Evolutionary conservation across 371 early-diverging fungal genomes (phyloP).

Genomic region (Agmasoma carcini): DNA sequence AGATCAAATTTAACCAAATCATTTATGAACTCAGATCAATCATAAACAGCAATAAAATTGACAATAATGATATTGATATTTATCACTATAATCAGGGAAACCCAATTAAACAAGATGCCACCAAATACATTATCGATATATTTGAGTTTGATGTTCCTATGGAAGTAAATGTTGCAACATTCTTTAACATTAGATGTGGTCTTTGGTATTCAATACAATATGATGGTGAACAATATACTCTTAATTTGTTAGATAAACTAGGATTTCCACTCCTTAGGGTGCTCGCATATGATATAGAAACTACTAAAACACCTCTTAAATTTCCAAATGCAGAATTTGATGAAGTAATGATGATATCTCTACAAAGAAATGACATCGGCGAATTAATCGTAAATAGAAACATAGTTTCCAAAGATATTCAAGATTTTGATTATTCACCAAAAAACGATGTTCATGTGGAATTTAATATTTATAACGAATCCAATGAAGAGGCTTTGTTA

Average conservation of each 20-base stretch:
- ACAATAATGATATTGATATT: constrained; percentile 2
- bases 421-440: constrained; percentile 89
- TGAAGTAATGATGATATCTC: constrained; percentile 96
- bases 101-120: no score
- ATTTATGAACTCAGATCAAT: constrained; percentile 40
- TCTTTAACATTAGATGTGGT: constrained; percentile 43
- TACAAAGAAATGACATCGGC: constrained; percentile 57
- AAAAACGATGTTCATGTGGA: constrained; percentile 74
- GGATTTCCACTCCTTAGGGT: constrained; percentile 68
- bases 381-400: constrained; percentile 88
- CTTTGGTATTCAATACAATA: constrained; percentile 46
- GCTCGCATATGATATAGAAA: constrained; percentile 94
- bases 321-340: constrained; percentile 85
- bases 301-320: constrained; percentile 87
- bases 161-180: constrained; percentile 26
- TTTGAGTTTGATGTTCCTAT: constrained; percentile 49
- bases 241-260: constrained; percentile 54
- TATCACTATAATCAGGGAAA: neutral
- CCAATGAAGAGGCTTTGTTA: constrained; percentile 65
- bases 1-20: constrained; percentile 14
- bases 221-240: constrained; percentile 37
- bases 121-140: constrained; percentile 13
- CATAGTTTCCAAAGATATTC: constrained; percentile 82
- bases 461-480: constrained; percentile 89
- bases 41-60: constrained; percentile 9